Conservation (phyloP, 2,329 filamentous ascomycete genomes). For the Coleophoma crateriformis region DNA sequence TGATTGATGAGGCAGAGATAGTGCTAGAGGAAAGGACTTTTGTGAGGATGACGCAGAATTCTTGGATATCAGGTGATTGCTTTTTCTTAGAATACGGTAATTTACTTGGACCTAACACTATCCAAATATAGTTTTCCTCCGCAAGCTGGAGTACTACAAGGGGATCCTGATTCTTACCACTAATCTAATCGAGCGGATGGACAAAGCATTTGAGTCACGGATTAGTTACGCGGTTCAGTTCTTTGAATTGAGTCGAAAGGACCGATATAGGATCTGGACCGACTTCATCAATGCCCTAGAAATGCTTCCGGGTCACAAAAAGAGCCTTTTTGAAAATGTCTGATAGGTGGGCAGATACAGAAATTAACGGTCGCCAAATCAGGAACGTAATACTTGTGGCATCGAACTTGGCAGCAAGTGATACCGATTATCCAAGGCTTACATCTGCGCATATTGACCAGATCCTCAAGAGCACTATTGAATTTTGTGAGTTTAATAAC, state of each 20-base stretch:
- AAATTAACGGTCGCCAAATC: constrained; percentile 12
- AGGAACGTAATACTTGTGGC: constrained; percentile 4
- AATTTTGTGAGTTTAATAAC: constrained; percentile 1
- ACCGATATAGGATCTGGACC: constrained; percentile 4
- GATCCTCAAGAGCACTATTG: neutral
- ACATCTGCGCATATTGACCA: constrained; percentile 1
- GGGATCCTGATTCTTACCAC: constrained; percentile 24
- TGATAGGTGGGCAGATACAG: constrained; percentile 1
- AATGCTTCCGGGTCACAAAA: constrained; percentile 1
- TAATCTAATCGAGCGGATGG: constrained; percentile 7
- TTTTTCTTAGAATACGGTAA: too few species aligned
- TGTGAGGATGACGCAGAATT: constrained; percentile 30
- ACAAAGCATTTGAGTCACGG: constrained; percentile 8
- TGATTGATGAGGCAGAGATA: constrained; percentile 11
- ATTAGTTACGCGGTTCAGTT: constrained; percentile 7
- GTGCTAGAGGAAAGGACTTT: constrained; percentile 6
- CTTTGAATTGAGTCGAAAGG: constrained; percentile 1
- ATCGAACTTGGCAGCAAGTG: neutral
- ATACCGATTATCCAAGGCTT: neutral
- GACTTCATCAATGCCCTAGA: constrained; percentile 3
- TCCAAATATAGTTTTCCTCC: constrained; percentile 29
- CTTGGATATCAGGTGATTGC: constrained; percentile 31
- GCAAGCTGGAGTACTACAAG: constrained; percentile 14
- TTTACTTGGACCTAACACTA: neutral
- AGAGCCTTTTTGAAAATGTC: neutral